phyloP scores from a whole-genome alignment of 1,284 basidiomycete genomes.

The Boletus austroedulis region DNA sequence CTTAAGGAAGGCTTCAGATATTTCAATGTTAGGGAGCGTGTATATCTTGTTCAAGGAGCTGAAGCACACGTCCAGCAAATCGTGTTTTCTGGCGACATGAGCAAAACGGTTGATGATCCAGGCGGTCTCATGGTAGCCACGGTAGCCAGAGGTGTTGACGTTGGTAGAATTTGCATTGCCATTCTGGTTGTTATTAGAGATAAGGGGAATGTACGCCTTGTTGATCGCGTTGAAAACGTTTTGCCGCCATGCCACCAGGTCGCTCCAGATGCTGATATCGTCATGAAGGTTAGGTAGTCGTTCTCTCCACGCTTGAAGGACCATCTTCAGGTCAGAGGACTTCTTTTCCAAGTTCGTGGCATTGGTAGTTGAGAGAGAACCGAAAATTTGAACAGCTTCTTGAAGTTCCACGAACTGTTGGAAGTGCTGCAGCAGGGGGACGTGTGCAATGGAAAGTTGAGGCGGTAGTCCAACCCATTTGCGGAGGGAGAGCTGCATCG shows the following conservation, averaged over 20 bases:
- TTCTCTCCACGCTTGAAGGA: conserved; percentile 96
- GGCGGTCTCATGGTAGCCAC: conserved; percentile 99
- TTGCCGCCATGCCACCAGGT: conserved; percentile 97
- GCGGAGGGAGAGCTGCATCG: conserved; percentile 92
- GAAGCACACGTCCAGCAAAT: conserved; percentile 95
- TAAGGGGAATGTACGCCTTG: conserved; percentile 92
- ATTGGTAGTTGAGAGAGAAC: conserved; percentile 84
- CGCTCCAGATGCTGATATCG: conserved; percentile 99
- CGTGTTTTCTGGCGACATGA: conserved; percentile 98
- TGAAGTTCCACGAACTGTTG: conserved; percentile 99
- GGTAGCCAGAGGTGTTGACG: conserved; percentile 87
- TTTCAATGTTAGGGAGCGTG: conserved; percentile 98
- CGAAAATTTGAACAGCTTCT: conserved; percentile 95
- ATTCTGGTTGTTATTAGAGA: conserved; percentile 52
- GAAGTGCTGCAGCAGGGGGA: conserved; percentile 95
- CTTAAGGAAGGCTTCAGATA: conserved; percentile 99
- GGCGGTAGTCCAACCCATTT: conserved; percentile 94
- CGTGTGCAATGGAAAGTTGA: conserved; percentile 86
- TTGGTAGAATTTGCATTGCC: conserved; percentile 52
- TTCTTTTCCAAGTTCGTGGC: conserved; percentile 92
- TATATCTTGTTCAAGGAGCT: conserved; percentile 96
- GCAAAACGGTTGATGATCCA: conserved; percentile 99
- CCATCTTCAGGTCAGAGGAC: conserved; percentile 93
- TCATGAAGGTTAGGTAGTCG: conserved; percentile 95
- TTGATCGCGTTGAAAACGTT: conserved; percentile 95